A percentile compares a stretch with the other conserved stretches of the same genome.
These are phyloP conservation scores for Tolypocladium amazonense DNA, from an alignment of 2,329 filamentous ascomycete species.

Conservation along the genomic window DNA sequence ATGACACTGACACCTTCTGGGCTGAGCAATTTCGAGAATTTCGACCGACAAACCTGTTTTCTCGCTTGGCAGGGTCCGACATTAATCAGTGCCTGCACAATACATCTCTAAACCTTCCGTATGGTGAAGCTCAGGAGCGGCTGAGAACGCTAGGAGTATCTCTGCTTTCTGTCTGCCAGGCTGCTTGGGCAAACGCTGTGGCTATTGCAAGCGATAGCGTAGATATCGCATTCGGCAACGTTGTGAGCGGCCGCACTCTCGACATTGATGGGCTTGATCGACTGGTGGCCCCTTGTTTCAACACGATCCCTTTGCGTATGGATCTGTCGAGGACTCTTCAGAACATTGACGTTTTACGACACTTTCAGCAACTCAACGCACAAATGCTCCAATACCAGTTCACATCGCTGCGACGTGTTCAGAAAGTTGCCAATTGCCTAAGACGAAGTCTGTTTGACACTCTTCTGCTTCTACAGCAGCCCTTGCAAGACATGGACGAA, in stretches of 20 bases:
- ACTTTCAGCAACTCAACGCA: constrained; percentile 51
- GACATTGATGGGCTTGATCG: constrained; percentile 54
- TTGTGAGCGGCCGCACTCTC: constrained; percentile 67
- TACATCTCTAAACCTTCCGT: constrained; percentile 21
- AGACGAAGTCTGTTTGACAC: constrained; percentile 63
- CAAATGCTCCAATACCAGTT: constrained; percentile 60
- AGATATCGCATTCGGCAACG: constrained; percentile 81
- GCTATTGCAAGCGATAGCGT: constrained; percentile 38
- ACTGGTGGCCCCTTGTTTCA: constrained; percentile 86
- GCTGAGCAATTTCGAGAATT: constrained; percentile 40
- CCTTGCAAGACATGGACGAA: constrained; percentile 42
- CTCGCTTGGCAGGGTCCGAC: constrained; percentile 7
- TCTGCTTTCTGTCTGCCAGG: constrained; percentile 58
- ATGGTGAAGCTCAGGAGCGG: constrained; percentile 35
- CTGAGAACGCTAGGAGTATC: constrained; percentile 46
- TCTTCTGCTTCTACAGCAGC: constrained; percentile 67
- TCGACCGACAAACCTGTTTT: constrained; percentile 18
- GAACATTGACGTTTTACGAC: constrained; percentile 46
- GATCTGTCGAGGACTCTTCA: constrained; percentile 35
- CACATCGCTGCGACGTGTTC: constrained; percentile 62
- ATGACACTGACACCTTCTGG: constrained; percentile 57
- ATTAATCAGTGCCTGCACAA: constrained; percentile 18
- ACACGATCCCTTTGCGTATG: constrained; percentile 66
- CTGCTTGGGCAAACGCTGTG: constrained; percentile 60
- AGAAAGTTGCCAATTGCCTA: constrained; percentile 32